Evolutionary conservation across 176 grass and related monocot genomes (phyloP).

Genomic region (Phoenix dactylifera): DNA sequence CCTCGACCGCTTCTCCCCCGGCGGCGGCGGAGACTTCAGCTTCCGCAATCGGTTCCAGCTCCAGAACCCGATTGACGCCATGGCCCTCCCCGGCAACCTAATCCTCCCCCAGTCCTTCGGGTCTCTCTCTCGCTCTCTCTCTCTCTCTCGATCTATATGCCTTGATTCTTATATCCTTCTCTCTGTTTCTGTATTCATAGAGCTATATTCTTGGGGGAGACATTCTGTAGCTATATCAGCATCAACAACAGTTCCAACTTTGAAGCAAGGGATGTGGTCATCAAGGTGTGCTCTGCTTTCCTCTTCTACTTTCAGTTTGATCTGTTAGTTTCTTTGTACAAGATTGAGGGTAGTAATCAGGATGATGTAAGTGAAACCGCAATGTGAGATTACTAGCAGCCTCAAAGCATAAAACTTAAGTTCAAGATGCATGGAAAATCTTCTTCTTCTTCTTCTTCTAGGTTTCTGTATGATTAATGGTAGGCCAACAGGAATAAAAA

Average conservation of each 20-base stretch:
- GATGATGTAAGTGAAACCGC: no score
- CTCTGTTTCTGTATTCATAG: slow-evolving; percentile 31
- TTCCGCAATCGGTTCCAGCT: slow-evolving; percentile 82
- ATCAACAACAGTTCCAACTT: slow-evolving; percentile 94
- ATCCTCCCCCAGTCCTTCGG: slow-evolving; percentile 86
- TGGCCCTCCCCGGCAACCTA: slow-evolving; percentile 78
- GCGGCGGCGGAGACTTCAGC: slow-evolving; percentile 62
- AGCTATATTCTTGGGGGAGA: slow-evolving; percentile 96
- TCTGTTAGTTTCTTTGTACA: no score
- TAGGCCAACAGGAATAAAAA: no score
- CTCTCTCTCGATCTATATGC: neutral
- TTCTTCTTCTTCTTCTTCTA: no score
- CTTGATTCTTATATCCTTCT: neutral
- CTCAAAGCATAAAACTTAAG: no score
- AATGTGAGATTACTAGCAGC: no score
- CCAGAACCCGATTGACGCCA: slow-evolving; percentile 64
- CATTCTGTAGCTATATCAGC: slow-evolving; percentile 99
- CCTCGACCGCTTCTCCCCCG: slow-evolving; percentile 21
- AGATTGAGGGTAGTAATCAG: no score
- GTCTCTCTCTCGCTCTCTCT: slow-evolving; percentile 10
- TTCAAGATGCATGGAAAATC: no score
- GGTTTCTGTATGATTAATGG: no score
- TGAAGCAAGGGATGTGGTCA: slow-evolving; percentile 73
- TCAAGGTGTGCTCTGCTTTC: slow-evolving; percentile 66
- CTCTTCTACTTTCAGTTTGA: neutral